Base-by-base conservation (phyloP, 208 protist genomes). In the Sergeia podlipaevii region DNA sequence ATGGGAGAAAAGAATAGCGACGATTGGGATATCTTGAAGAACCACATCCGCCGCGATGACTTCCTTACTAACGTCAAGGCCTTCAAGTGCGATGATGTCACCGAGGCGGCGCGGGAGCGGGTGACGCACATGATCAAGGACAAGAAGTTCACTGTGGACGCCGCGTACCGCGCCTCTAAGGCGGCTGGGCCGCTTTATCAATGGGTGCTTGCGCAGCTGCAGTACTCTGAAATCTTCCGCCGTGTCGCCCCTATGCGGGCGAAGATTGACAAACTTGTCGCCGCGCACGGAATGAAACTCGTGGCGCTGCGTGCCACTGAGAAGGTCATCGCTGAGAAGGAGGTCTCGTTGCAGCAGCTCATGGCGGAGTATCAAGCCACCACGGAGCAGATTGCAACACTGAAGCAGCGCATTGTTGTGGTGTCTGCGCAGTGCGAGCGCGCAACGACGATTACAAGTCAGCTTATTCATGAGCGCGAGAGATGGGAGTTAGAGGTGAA, bases 161-260 rank as follows among this genome's bases (percentile, higher is more conserved):
- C 65, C 3, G 96, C 97, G 10, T 89, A 97, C 41, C 77, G 84
- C 26, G 97, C 98, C n/a, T 97, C 84, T 4, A 94, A 96, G 69
- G 97, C 96, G 11, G 98, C 97, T 32, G 97, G 97, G 5, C 98
- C 98, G 32, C 79, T 99, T 13, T 79, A 97, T 27, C 90, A 97
- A 68, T 99, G 98, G 98, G 85, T 98, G 13, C 52, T 75, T 38
- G 96, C 98, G 7, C 95, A 99, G 65, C 49, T 98, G 18, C 80
- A 94, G 49, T 99, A 96, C 68, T 84, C 91, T n/a, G 72, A 79
- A 30, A 98, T 99, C 48, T 80, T 94, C 41, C 68, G 91, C 54
- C 58, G 78, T 15, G 86, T 99, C 13, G 83, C 80, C 46, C 98
- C 98, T 32, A 79, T 99, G 26, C 79, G 94, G 29, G 69, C 75